A percentile compares a stretch with the other conserved stretches of the same genome.
phyloP scores from a whole-genome alignment of 2,329 filamentous ascomycete species.

The Xylariaceae sp. region DNA sequence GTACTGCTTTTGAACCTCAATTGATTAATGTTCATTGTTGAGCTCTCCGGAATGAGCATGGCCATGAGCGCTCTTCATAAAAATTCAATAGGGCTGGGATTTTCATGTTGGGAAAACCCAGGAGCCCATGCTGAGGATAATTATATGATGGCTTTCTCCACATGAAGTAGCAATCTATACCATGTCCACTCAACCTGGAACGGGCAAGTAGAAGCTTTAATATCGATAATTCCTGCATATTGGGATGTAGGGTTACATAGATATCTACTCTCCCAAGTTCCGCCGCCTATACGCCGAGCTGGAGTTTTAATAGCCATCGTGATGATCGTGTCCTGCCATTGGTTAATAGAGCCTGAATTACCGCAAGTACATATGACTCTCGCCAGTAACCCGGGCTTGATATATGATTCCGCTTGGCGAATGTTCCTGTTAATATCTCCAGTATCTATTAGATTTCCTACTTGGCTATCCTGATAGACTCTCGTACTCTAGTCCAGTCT shows the following conservation, averaged over 20 bases:
- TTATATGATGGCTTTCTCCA: not conserved
- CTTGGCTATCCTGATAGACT: not conserved
- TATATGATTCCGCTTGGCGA: not conserved
- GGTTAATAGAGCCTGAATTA: constrained; percentile 2
- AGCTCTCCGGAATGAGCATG: too few relatives aligned
- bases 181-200: not conserved
- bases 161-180: not conserved
- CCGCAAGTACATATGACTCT: constrained; percentile 11
- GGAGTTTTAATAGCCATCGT: constrained; percentile 22
- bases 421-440: constrained; percentile 1
- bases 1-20: too few relatives aligned
- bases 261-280: constrained; percentile 6
- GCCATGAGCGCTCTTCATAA: too few relatives aligned
- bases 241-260: constrained; percentile 4
- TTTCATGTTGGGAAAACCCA: too few relatives aligned
- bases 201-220: constrained; percentile 9
- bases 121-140: too few relatives aligned
- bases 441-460: not conserved
- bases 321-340: constrained; percentile 1
- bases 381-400: constrained; percentile 6
- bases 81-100: too few relatives aligned
- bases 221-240: constrained; percentile 5
- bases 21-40: too few relatives aligned
- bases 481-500: not conserved
- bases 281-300: constrained; percentile 9